Conservation (phyloP, 1,139 yeast genomes). For the Nakaseomyces delphensis region DNA sequence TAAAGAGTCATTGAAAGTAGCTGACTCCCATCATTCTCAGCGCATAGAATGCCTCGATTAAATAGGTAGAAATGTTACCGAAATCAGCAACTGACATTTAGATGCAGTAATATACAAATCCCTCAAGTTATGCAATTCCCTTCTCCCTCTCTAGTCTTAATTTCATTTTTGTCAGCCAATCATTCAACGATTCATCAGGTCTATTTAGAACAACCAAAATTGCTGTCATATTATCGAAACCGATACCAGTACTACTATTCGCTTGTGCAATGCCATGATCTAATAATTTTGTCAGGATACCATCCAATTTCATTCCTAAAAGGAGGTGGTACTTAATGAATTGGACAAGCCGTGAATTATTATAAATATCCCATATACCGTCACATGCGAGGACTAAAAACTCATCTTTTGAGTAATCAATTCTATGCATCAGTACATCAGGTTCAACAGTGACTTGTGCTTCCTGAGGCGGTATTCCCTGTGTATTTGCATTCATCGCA, state of each 20-base stretch:
- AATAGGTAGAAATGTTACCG: too few relatives aligned
- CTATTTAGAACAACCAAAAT: constrained; percentile 54
- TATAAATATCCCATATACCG: constrained; percentile 75
- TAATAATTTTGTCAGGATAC: constrained; percentile 49
- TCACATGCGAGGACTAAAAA: constrained; percentile 65
- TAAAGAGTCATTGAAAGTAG: too few relatives aligned
- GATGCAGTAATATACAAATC: not conserved
- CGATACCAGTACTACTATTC: constrained; percentile 64
- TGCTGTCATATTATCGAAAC: constrained; percentile 74
- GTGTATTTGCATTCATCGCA: constrained; percentile 10
- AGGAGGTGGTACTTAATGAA: constrained; percentile 50
- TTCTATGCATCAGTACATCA: constrained; percentile 47
- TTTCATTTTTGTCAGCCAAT: constrained; percentile 53
- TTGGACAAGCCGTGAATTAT: constrained; percentile 45
- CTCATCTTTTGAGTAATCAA: constrained; percentile 46
- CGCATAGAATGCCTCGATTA: too few relatives aligned
- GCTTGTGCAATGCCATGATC: constrained; percentile 69
- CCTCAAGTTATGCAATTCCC: constrained; percentile 13
- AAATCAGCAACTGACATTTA: not conserved
- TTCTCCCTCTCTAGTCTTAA: constrained; percentile 43
- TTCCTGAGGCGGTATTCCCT: constrained; percentile 32
- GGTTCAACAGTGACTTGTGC: constrained; percentile 58
- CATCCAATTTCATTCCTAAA: constrained; percentile 49
- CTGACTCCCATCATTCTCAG: too few relatives aligned
- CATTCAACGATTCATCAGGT: constrained; percentile 37